phyloP scores from a whole-genome alignment of 139 green algal genomes.

The Chlamydomonas asymmetrica region DNA sequence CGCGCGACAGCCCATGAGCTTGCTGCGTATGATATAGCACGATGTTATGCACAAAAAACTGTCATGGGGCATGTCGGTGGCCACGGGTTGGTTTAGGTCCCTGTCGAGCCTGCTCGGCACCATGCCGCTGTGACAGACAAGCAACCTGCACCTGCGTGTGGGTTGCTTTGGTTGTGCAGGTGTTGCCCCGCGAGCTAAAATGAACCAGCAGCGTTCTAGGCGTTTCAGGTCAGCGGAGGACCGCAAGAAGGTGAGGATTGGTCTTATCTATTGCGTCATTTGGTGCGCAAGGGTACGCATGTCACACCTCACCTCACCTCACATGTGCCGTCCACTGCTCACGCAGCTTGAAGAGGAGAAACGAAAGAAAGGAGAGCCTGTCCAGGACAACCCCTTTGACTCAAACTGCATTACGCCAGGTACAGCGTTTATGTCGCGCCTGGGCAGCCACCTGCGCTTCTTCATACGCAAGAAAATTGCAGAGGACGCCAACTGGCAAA shows the following conservation, averaged over 20 bases:
- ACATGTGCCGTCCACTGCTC: no score
- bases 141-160: no score
- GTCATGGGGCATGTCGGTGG: no score
- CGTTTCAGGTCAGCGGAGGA: constrained; percentile 81
- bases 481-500: constrained; percentile 83
- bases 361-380: constrained; percentile 57
- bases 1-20: no score
- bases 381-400: constrained; percentile 74
- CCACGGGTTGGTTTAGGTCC: no score
- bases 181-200: constrained; percentile 90
- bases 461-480: constrained; percentile 81
- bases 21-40: no score
- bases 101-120: no score
- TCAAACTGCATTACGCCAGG: constrained; percentile 92
- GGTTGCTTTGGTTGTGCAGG: constrained; percentile 48
- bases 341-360: constrained; percentile 47
- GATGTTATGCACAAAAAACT: no score
- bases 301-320: no score
- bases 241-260: constrained; percentile 46
- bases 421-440: constrained; percentile 59
- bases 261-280: no score
- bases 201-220: constrained; percentile 92
- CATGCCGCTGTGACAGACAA: no score
- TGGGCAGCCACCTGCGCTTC: constrained; percentile 81
- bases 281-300: no score